Evolutionary conservation across 371 early-diverging fungal species (phyloP).

Genomic region (Quaeritorhiza haematococci): DNA sequence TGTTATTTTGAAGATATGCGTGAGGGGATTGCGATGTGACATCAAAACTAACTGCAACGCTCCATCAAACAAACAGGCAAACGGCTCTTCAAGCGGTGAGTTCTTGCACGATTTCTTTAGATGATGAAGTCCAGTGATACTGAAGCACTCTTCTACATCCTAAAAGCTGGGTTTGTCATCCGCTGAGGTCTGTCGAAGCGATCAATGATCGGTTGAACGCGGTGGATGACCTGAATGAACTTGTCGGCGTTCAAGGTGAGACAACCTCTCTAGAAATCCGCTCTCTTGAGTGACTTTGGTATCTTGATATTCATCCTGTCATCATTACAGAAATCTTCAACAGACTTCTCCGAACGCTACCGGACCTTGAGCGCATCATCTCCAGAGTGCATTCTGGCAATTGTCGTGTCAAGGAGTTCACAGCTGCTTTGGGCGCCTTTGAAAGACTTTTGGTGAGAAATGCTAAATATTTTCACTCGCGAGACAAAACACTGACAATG

Average conservation of each 20-base stretch:
- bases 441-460: conserved; percentile 21
- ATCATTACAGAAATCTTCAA: conserved; percentile 23
- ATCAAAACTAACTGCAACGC: too few species aligned
- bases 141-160: background rate
- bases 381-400: conserved; percentile 84
- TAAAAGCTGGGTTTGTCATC: conserved; percentile 90
- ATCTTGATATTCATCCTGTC: background rate
- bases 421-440: conserved; percentile 60
- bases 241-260: conserved; percentile 45
- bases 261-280: background rate
- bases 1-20: too few species aligned
- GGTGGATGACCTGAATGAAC: conserved; percentile 66
- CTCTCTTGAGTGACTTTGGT: background rate
- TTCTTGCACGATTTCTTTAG: too few species aligned
- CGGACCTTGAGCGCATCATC: conserved; percentile 91
- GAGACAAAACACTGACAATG: conserved; percentile 4
- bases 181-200: conserved; percentile 61
- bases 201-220: conserved; percentile 88
- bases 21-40: too few species aligned
- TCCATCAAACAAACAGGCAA: background rate
- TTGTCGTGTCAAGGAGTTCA: conserved; percentile 73
- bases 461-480: too few species aligned
- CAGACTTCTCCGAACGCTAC: conserved; percentile 48
- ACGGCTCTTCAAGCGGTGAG: conserved; percentile 2
- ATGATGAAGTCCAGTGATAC: background rate